Evolutionary conservation across 306 rosid genomes (phyloP).

Genomic region (Sicyos baderoa): DNA sequence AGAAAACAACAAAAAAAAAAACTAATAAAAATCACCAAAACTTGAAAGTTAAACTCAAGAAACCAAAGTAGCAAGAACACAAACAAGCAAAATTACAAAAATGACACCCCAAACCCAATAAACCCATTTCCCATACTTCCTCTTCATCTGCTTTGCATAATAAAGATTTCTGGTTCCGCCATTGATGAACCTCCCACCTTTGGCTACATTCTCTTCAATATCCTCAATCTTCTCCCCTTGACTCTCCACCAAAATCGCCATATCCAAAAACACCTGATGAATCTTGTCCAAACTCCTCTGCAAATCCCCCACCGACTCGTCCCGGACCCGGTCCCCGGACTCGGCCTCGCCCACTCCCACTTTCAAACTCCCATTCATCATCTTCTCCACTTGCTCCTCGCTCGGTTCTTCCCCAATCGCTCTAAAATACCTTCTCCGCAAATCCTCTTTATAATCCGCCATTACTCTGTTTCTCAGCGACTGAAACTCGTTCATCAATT

Average conservation of each 20-base stretch:
- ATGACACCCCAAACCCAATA: constrained; percentile 47
- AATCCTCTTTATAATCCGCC: constrained; percentile 68
- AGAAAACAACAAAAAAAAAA: not conserved
- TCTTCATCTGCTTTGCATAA: constrained; percentile 55
- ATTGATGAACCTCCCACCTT: constrained; percentile 47
- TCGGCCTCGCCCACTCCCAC: constrained; percentile 43
- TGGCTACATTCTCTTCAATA: constrained; percentile 77
- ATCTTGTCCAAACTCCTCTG: constrained; percentile 84
- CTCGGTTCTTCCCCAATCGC: constrained; percentile 58
- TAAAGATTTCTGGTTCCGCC: constrained; percentile 62
- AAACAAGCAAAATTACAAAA: constrained; percentile 46
- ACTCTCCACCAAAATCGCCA: constrained; percentile 83
- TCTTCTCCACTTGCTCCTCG: constrained; percentile 59
- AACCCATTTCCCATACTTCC: constrained; percentile 41
- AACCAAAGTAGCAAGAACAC: constrained; percentile 41
- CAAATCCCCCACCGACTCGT: constrained; percentile 70
- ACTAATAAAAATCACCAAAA: not conserved
- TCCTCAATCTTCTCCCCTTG: constrained; percentile 71
- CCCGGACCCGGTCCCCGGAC: constrained; percentile 47
- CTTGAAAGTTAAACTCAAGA: constrained; percentile 22
- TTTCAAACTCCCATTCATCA: constrained; percentile 49
- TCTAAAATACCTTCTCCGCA: constrained; percentile 57
- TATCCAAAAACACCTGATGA: constrained; percentile 87
- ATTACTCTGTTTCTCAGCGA: constrained; percentile 52
- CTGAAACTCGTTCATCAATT: constrained; percentile 66